phyloP scores from a whole-genome alignment of 2,329 filamentous ascomycete genomes.

The Aspergillus pseudoterreus region DNA sequence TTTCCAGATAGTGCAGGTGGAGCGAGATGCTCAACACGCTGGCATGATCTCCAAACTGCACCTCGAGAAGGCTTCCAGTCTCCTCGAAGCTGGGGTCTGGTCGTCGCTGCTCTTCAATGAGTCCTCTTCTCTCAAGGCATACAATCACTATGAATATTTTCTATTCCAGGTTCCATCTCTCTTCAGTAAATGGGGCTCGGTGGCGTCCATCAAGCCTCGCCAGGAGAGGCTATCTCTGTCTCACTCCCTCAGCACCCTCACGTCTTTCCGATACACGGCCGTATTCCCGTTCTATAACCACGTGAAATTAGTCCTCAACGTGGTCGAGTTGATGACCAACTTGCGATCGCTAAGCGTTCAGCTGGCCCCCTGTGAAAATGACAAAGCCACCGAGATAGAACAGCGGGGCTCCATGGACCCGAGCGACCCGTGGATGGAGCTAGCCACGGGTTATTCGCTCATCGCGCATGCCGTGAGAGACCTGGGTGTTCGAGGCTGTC shows the following conservation, averaged over 20 bases:
- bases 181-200: conserved; percentile 44
- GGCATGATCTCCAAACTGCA: conserved; percentile 23
- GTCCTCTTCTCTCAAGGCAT: conserved; percentile 68
- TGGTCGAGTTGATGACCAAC: conserved; percentile 48
- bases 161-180: conserved; percentile 61
- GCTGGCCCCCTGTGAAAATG: conserved; percentile 38
- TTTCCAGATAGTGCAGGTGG: conserved; percentile 57
- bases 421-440: conserved; percentile 52
- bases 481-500: conserved; percentile 15
- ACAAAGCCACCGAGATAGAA: conserved; percentile 38
- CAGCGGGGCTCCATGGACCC: conserved; percentile 38
- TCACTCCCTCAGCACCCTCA: conserved; percentile 41
- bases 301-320: conserved; percentile 45
- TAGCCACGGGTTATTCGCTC: conserved; percentile 49
- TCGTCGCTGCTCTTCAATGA: conserved; percentile 66
- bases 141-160: conserved; percentile 69
- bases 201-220: conserved; percentile 26
- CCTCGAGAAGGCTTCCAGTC: conserved; percentile 22
- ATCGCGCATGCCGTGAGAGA: conserved; percentile 38
- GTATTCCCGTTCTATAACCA: conserved; percentile 66
- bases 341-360: conserved; percentile 56
- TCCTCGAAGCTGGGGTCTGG: conserved; percentile 64
- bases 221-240: conserved; percentile 32
- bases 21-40: conserved; percentile 16
- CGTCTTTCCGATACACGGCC: conserved; percentile 55